Base-by-base conservation (phyloP, 352 stramenopile species). In the Globisporangium irregulare region DNA sequence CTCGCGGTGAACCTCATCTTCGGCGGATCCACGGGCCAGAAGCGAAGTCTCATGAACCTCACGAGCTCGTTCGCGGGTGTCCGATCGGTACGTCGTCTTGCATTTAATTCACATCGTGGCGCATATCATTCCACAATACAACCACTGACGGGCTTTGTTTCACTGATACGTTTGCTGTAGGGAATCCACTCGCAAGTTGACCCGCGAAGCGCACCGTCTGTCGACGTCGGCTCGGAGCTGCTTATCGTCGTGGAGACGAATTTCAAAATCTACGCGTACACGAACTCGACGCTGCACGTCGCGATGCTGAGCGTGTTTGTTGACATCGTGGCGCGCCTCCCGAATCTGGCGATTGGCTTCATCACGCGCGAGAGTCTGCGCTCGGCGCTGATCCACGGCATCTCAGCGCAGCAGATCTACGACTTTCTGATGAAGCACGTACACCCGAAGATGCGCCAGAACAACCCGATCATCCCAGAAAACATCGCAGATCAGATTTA, bases 251-350 rank as follows among this genome's bases (percentile, higher is more conserved):
- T 97, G 32, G 90, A 97, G 75, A 97, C 92, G 34, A 98, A 98
- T 68, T 98, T 97, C 71, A 95, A 98, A 74, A 73, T 97, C 8
- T 95, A 97, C 70, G 89, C 89, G 9, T 98, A 98, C 79, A 97
- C 92, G 22, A 73, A 78, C 36, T 97, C 89, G 27, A 92, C 89
- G 22, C 78, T 98, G 60, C 92, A 98, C 71, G 82, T 97, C 41
- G 91, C 90, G n/a, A 98, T 98, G 91, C 80, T 98, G 54, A 93
- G 79, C 64, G 88, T 98, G 54, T 98, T 98, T 69, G 83, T 96
- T 9, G 90, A 97, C 64, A 92, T 97, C 48, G 89, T 95, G 29
- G 89, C 85, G n/a, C 83, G 90, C 8, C 73, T 98, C 43, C 91
- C 91, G 4, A 98, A 98, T 70, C 61, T 97, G 34, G 89, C 94